Evolutionary conservation across 2,329 filamentous ascomycete species (phyloP).

Genomic region (Aspergillus sergii): DNA sequence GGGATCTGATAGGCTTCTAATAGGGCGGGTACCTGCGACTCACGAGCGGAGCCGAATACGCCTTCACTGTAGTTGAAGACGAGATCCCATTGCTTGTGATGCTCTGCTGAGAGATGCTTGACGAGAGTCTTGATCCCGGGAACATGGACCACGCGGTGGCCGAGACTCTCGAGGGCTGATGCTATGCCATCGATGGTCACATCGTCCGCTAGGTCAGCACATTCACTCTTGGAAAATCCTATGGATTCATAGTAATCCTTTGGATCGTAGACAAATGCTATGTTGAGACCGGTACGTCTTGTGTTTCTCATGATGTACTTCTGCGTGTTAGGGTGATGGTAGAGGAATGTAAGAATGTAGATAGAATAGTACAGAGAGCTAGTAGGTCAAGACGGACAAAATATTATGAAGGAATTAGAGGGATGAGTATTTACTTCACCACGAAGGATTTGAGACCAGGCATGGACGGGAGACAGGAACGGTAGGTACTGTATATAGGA

Average conservation of each 20-base stretch:
- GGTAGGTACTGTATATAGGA: background rate
- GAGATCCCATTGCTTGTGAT: slow-evolving; percentile 27
- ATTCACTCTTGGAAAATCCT: slow-evolving; percentile 17
- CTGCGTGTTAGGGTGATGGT: background rate
- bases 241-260: slow-evolving; percentile 14
- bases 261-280: slow-evolving; percentile 19
- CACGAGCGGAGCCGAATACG: slow-evolving; percentile 23
- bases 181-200: slow-evolving; percentile 17
- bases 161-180: slow-evolving; percentile 13
- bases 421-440: background rate
- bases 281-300: background rate
- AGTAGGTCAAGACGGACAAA: background rate
- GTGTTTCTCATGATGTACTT: background rate
- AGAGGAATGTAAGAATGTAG: background rate
- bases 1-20: slow-evolving; percentile 31
- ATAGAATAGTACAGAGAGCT: background rate
- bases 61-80: slow-evolving; percentile 29
- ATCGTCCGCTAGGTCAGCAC: slow-evolving; percentile 20
- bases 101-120: slow-evolving; percentile 16
- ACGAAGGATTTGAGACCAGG: background rate
- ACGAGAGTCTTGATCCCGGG: slow-evolving; percentile 20
- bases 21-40: slow-evolving; percentile 28
- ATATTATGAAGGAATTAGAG: background rate
- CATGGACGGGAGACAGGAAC: background rate
- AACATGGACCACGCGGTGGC: slow-evolving; percentile 18